A percentile compares a stretch with the other conserved stretches of the same genome.
These are phyloP conservation scores for Calendula officinalis DNA, from an alignment of 129 eudicot species.

Conservation along the genomic window DNA sequence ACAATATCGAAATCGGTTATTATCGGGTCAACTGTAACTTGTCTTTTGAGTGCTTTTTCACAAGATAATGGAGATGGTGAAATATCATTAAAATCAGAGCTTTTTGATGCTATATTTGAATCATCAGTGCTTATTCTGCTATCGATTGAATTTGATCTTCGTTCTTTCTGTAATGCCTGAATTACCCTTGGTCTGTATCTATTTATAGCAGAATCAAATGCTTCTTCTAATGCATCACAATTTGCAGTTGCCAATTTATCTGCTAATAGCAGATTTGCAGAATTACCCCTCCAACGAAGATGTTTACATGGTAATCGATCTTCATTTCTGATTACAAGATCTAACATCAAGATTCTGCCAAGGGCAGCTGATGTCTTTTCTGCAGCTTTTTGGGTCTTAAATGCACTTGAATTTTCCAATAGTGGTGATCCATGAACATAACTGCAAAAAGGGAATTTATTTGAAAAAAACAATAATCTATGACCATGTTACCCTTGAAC, in stretches of 20 bases:
- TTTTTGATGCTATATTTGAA: slow-evolving; percentile 48
- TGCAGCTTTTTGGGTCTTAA: slow-evolving; percentile 63
- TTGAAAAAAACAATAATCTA: not conserved
- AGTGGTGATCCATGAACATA: slow-evolving; percentile 84
- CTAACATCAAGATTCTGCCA: slow-evolving; percentile 89
- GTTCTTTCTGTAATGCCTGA: slow-evolving; percentile 70
- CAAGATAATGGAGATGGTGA: slow-evolving; percentile 58
- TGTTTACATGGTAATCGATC: slow-evolving; percentile 91
- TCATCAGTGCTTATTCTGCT: slow-evolving; percentile 55
- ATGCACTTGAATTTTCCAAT: slow-evolving; percentile 68
- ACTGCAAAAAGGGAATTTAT: slow-evolving; percentile 39
- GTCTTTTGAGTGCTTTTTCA: slow-evolving; percentile 49
- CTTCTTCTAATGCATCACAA: slow-evolving; percentile 63
- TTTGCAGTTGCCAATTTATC: slow-evolving; percentile 59
- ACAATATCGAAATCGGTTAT: slow-evolving; percentile 54
- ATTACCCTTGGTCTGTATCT: slow-evolving; percentile 74
- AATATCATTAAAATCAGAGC: slow-evolving; percentile 61
- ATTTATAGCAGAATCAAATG: slow-evolving; percentile 71
- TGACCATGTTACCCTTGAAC: not conserved
- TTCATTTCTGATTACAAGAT: slow-evolving; percentile 96
- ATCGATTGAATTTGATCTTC: slow-evolving; percentile 81
- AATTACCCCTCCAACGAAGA: slow-evolving; percentile 95
- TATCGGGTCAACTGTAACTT: slow-evolving; percentile 45
- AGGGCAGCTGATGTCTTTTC: slow-evolving; percentile 80
- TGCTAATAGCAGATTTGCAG: slow-evolving; percentile 79